phyloP scores from a whole-genome alignment of 176 grass and related monocot genomes.

The Elymus sibiricus region DNA sequence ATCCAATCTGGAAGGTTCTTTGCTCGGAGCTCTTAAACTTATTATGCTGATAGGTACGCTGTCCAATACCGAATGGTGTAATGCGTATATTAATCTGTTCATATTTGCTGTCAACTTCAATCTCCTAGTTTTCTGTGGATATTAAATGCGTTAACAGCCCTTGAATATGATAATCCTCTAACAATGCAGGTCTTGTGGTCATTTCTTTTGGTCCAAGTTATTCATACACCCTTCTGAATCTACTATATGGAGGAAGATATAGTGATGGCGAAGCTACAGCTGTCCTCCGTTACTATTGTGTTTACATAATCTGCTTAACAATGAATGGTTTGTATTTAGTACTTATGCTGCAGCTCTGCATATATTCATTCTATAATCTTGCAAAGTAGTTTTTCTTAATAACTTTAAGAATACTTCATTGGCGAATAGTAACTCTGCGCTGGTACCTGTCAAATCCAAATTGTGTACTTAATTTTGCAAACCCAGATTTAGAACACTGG shows the following conservation, averaged over 20 bases:
- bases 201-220: constrained; percentile 98
- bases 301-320: constrained; percentile 88
- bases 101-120: neutral
- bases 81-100: neutral
- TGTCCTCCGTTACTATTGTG: constrained; percentile 86
- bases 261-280: constrained; percentile 78
- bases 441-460: neutral
- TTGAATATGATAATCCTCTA: constrained; percentile 20
- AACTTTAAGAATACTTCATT: neutral
- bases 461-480: neutral
- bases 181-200: constrained; percentile 70
- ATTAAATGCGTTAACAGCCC: neutral
- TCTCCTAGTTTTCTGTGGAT: constrained; percentile 19
- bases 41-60: constrained; percentile 84
- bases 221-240: constrained; percentile 86
- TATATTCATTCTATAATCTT: constrained; percentile 16
- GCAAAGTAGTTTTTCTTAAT: neutral
- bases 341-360: constrained; percentile 13
- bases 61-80: constrained; percentile 6
- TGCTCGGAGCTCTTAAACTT: constrained; percentile 81
- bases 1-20: constrained; percentile 64
- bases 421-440: neutral
- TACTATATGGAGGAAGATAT: constrained; percentile 74
- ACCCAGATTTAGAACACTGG: neutral
- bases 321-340: constrained; percentile 72